Conservation (phyloP, 441 rosid species). For the Bruguiera hainesii region DNA sequence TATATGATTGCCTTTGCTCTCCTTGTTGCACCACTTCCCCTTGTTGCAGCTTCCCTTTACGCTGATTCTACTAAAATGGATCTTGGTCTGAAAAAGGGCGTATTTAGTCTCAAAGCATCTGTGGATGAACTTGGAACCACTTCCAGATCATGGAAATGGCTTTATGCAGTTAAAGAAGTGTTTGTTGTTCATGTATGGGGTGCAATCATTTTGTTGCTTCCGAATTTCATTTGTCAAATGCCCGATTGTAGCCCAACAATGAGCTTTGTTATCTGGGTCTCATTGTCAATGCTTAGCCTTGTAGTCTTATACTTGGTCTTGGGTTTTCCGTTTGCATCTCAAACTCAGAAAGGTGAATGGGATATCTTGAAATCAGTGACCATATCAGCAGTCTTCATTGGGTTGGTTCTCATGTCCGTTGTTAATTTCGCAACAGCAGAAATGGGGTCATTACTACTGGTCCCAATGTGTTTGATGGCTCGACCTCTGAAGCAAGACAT, state of each 20-base stretch:
- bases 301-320: constrained; percentile 37
- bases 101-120: constrained; percentile 16
- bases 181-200: constrained; percentile 69
- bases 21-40: constrained; percentile 84
- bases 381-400: constrained; percentile 65
- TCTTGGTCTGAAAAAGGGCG: constrained; percentile 25
- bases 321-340: constrained; percentile 37
- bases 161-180: constrained; percentile 58
- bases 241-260: constrained; percentile 50
- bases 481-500: constrained; percentile 59
- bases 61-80: constrained; percentile 39
- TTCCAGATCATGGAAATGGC: constrained; percentile 70
- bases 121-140: constrained; percentile 24
- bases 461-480: constrained; percentile 73
- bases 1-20: constrained; percentile 96
- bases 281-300: constrained; percentile 49
- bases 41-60: constrained; percentile 85
- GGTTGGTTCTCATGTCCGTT: constrained; percentile 81
- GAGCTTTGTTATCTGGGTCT: constrained; percentile 52
- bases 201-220: constrained; percentile 56
- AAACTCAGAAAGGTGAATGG: constrained; percentile 46
- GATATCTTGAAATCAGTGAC: constrained; percentile 76
- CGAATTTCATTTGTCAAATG: constrained; percentile 56
- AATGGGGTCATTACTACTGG: constrained; percentile 74
- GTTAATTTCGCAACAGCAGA: constrained; percentile 94